Evolutionary conservation across 2,329 filamentous ascomycete species (phyloP), one percentile per base, ranked within the genome.

Genomic region (Dactylellina cionopaga): DNA sequence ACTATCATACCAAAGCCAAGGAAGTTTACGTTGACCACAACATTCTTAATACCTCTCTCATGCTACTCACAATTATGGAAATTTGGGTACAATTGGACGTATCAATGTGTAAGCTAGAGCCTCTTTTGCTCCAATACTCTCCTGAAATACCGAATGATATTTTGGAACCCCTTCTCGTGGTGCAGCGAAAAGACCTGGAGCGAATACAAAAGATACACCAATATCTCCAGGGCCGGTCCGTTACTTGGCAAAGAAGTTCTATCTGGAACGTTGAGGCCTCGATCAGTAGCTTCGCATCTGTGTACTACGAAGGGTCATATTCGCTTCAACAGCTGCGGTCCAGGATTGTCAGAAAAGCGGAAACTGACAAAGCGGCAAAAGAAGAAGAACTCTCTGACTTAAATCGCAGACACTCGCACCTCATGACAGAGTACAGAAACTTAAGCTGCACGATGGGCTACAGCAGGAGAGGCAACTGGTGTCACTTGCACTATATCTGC

Each of bases 41-140:
- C 1, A 83, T 86, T 0, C 82, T 85, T 65, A 78, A 78, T 0
- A 75, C 79, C 0, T 89, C 88, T 0, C 73, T 82, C 3, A 88
- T 88, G 84, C 56, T 87, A 1, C 80, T 90, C 0, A 85, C 83
- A 0, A 75, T 85, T 0, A 70, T 87, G 0, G 86, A 89, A 60
- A 76, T 89, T 0, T 90, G 87, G 88, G 76, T 86, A 5, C 84
- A 84, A 0, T 82, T 84, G 25, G 87, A 90, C 70, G 83, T 79
- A 52, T 79, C 80, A 0, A 82, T 83, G 0, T 79, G 81, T 1
- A 7, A 58, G 0, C 54, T 79, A 0, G 78, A 81, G 17, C 79
- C 81, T 0, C 68, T 86, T 2, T 75, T 89, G 0, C 4, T 3
- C 0, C 76, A 85, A 0, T 89, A 86, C 70, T 76, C 81, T 3